Percentiles rank a stretch among this genome's conserved stretches.
These are phyloP conservation scores for Boletellus sp. DNA, from an alignment of 768 basidiomycete genomes.

Conservation along the genomic window DNA sequence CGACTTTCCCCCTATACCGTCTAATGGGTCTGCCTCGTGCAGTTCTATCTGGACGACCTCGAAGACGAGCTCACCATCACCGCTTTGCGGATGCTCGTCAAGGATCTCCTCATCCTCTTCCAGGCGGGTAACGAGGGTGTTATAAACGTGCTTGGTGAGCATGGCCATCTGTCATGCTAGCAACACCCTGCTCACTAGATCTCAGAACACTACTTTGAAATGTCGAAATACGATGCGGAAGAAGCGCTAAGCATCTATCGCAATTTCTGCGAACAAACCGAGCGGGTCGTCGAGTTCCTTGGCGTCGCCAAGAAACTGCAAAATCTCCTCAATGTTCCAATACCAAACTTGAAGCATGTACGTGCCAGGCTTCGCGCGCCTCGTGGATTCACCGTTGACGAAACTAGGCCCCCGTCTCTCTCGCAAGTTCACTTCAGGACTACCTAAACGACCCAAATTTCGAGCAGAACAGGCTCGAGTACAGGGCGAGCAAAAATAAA, in stretches of 20 bases:
- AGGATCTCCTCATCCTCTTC: constrained; percentile 92
- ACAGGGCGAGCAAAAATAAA: constrained; percentile 70
- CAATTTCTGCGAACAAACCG: constrained; percentile 91
- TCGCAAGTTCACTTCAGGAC: constrained; percentile 92
- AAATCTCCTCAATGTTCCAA: constrained; percentile 87
- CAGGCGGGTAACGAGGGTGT: constrained; percentile 97
- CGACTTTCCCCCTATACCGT: neutral
- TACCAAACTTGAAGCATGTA: constrained; percentile 91
- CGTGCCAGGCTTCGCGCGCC: constrained; percentile 21
- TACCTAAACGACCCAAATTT: constrained; percentile 97
- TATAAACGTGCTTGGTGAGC: constrained; percentile 70
- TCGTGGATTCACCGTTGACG: neutral
- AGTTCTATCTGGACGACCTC: constrained; percentile 94
- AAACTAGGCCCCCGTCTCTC: constrained; percentile 84
- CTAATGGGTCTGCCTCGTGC: neutral
- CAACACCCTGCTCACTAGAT: constrained; percentile 12
- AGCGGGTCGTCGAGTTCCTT: constrained; percentile 88
- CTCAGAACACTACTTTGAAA: constrained; percentile 94
- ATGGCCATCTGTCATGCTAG: constrained; percentile 21
- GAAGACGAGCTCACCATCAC: constrained; percentile 89
- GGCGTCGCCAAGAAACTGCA: constrained; percentile 90
- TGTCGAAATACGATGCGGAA: constrained; percentile 90
- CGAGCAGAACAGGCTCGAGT: constrained; percentile 91
- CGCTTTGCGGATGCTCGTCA: constrained; percentile 90
- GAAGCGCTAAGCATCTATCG: constrained; percentile 87